phyloP scores from a whole-genome alignment of 192 early-diverging fungal species.

The Irineochytrium annulatum region DNA sequence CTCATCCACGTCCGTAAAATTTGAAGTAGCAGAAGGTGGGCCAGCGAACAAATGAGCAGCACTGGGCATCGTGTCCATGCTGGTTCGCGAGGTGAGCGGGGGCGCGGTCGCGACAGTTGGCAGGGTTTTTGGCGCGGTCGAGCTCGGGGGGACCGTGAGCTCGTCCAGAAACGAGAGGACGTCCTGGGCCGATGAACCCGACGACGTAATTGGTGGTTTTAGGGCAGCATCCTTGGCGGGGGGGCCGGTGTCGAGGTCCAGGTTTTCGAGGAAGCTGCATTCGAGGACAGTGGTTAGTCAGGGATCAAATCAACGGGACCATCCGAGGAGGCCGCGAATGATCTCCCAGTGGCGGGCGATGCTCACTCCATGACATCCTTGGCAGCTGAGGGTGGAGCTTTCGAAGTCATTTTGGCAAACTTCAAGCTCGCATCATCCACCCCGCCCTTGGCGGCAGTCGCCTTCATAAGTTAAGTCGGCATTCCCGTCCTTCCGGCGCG shows the following conservation, averaged over 20 bases:
- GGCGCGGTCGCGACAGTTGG: background rate
- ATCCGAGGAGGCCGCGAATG: background rate
- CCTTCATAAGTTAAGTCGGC: background rate
- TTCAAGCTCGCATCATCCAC: no score
- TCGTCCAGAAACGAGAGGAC: constrained; percentile 45
- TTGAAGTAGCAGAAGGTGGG: no score
- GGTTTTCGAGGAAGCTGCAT: constrained; percentile 18
- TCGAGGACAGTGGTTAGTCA: background rate
- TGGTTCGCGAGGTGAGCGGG: background rate
- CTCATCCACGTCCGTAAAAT: no score
- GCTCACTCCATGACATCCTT: constrained; percentile 24
- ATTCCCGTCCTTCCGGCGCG: background rate
- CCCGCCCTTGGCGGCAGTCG: no score
- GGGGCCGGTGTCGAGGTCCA: constrained; percentile 10
- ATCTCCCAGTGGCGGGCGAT: background rate
- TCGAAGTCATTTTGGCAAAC: no score
- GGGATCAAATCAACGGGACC: background rate
- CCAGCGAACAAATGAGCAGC: background rate
- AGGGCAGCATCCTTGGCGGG: background rate
- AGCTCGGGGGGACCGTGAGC: constrained; percentile 2
- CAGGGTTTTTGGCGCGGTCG: background rate
- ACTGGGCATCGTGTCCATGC: background rate
- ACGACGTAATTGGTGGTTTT: background rate
- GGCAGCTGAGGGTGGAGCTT: background rate
- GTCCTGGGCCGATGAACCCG: constrained; percentile 16